Percentiles rank a stretch among this genome's conserved stretches.
phyloP scores from a whole-genome alignment of 2,329 filamentous ascomycete genomes.

The Ceratocystis papillata region DNA sequence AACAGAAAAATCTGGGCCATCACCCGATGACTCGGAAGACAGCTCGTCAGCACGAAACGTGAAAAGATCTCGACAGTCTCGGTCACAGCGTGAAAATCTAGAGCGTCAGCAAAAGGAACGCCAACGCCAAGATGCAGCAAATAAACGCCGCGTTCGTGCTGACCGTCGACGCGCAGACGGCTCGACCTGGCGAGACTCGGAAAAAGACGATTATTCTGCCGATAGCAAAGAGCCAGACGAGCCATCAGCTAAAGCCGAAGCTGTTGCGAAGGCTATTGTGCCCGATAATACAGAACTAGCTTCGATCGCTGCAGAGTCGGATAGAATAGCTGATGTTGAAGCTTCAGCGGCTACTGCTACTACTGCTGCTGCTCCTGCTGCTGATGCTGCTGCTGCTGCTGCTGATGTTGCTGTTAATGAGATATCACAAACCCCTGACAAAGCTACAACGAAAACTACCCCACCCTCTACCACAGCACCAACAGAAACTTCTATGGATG shows the following conservation, averaged over 20 bases:
- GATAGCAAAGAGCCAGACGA: constrained; percentile 28
- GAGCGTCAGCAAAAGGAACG: constrained; percentile 65
- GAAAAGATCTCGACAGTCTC: constrained; percentile 52
- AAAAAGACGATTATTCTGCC: constrained; percentile 31
- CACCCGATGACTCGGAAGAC: constrained; percentile 61
- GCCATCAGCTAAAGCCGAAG: neutral
- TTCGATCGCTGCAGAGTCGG: neutral
- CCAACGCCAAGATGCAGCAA: constrained; percentile 61
- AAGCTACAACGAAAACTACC: neutral
- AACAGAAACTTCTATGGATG: neutral
- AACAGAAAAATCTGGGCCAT: constrained; percentile 39
- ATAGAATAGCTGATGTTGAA: neutral
- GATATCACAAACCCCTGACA: neutral
- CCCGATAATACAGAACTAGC: neutral
- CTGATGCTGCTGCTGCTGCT: neutral
- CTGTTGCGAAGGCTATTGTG: neutral
- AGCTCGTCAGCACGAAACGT: constrained; percentile 42
- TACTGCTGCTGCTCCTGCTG: neutral
- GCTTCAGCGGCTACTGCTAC: neutral
- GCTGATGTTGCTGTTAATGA: neutral
- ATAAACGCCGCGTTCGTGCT: constrained; percentile 68
- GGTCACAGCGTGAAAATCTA: constrained; percentile 51
- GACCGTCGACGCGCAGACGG: constrained; percentile 74
- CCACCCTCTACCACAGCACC: neutral
- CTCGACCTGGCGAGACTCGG: constrained; percentile 34